Evolutionary conservation across 2,329 filamentous ascomycete genomes (phyloP).

Genomic region (Aspergillus versicolor): DNA sequence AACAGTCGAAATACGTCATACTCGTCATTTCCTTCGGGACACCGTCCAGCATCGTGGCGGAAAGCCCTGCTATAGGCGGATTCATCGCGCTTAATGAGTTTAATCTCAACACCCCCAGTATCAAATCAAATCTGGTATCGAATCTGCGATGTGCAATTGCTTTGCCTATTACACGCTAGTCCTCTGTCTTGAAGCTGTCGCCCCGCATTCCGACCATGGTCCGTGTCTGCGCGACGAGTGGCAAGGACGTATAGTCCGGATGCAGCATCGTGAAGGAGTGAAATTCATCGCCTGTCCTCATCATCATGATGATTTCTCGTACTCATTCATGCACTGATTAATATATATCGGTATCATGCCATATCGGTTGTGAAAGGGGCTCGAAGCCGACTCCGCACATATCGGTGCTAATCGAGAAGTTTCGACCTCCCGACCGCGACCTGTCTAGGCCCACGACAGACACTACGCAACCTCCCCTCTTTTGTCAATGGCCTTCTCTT

Average conservation of each 20-base stretch:
- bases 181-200: too few relatives aligned
- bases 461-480: background rate
- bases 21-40: too few relatives aligned
- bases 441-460: background rate
- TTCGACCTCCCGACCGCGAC: background rate
- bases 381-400: background rate
- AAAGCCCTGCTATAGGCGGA: background rate
- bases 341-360: background rate
- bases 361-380: background rate
- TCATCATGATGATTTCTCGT: background rate
- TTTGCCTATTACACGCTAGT: too few relatives aligned
- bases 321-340: background rate
- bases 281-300: background rate
- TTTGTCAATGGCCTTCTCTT: background rate
- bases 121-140: too few relatives aligned
- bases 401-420: too few relatives aligned
- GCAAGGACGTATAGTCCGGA: too few relatives aligned
- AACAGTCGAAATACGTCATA: constrained; percentile 1
- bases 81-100: background rate
- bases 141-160: too few relatives aligned
- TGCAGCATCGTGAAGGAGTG: background rate
- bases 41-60: too few relatives aligned
- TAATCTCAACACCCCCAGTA: background rate
- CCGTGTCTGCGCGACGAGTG: too few relatives aligned
- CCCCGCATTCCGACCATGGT: too few relatives aligned